Evolutionary conservation across 1,284 basidiomycete species (phyloP).

Genomic region (Trichosporon asahii): DNA sequence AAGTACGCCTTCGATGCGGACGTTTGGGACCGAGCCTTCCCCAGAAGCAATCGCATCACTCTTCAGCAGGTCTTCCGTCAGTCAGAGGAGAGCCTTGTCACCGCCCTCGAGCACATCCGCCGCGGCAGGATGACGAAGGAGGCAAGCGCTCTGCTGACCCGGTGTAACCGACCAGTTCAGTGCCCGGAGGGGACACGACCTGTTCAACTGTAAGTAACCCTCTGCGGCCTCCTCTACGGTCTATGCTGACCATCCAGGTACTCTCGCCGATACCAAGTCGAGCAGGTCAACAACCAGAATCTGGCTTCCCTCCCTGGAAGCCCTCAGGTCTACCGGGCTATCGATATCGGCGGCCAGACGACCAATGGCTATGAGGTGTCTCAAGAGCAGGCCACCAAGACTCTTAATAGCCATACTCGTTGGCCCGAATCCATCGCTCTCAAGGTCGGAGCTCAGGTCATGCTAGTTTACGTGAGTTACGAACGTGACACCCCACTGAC

Average conservation of each 20-base stretch:
- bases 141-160: slow-evolving; percentile 25
- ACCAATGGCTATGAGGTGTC: slow-evolving; percentile 24
- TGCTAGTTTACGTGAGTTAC: slow-evolving; percentile 39
- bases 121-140: slow-evolving; percentile 25
- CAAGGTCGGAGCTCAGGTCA: slow-evolving; percentile 42
- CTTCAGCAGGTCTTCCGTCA: slow-evolving; percentile 77
- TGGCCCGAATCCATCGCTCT: slow-evolving; percentile 32
- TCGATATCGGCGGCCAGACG: slow-evolving; percentile 30
- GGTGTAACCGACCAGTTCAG: slow-evolving; percentile 27
- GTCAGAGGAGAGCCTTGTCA: slow-evolving; percentile 52
- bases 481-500: neutral
- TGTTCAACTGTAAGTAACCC: slow-evolving; percentile 36
- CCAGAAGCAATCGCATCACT: slow-evolving; percentile 25
- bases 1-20: slow-evolving; percentile 38
- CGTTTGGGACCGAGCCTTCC: slow-evolving; percentile 31
- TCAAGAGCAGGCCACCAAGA: slow-evolving; percentile 25
- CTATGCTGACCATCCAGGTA: neutral
- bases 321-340: slow-evolving; percentile 20
- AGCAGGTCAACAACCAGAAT: slow-evolving; percentile 28
- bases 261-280: slow-evolving; percentile 31
- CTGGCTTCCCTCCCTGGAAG: slow-evolving; percentile 25
- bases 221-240: too few species aligned
- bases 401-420: slow-evolving; percentile 32
- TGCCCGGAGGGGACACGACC: slow-evolving; percentile 40
- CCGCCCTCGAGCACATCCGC: slow-evolving; percentile 46